A percentile compares a stretch with the other conserved stretches of the same genome.
These are phyloP conservation scores for Penicillium sp. DNA, from an alignment of 2,329 filamentous ascomycete genomes.

Conservation along the genomic window DNA sequence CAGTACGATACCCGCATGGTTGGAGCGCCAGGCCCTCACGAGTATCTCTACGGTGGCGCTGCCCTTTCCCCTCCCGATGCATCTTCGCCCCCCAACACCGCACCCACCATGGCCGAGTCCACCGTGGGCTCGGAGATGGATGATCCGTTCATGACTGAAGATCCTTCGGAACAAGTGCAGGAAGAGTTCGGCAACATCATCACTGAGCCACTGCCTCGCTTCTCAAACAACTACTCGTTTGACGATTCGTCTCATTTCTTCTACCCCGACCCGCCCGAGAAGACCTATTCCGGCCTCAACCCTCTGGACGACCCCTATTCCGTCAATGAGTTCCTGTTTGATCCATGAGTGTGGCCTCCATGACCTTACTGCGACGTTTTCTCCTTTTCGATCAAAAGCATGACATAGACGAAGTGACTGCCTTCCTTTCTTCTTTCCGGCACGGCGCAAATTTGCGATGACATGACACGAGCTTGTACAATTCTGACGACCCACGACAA, in stretches of 20 bases:
- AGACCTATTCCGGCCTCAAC: slow-evolving; percentile 29
- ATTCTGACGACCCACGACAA: slow-evolving; percentile 26
- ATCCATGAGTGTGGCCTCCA: slow-evolving; percentile 21
- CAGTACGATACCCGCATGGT: slow-evolving; percentile 16
- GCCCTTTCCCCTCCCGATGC: slow-evolving; percentile 34
- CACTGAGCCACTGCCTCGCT: slow-evolving; percentile 32
- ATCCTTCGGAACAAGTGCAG: slow-evolving; percentile 29
- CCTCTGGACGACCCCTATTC: slow-evolving; percentile 37
- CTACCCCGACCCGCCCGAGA: slow-evolving; percentile 35
- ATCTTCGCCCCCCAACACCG: slow-evolving; percentile 38
- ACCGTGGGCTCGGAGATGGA: slow-evolving; percentile 42
- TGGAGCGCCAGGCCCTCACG: slow-evolving; percentile 26
- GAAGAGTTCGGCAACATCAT: slow-evolving; percentile 35
- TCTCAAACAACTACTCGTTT: slow-evolving; percentile 28
- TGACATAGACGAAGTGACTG: slow-evolving; percentile 15
- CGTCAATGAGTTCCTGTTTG: slow-evolving; percentile 41
- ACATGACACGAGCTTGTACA: slow-evolving; percentile 26
- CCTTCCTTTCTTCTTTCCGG: slow-evolving; percentile 13
- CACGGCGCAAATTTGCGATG: slow-evolving; percentile 20
- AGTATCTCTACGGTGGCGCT: slow-evolving; percentile 33
- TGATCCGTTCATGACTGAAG: slow-evolving; percentile 41
- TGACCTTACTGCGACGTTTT: slow-evolving; percentile 1
- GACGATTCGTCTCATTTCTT: slow-evolving; percentile 35
- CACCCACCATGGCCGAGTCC: slow-evolving; percentile 37
- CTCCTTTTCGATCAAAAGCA: slow-evolving; percentile 8